Conservation (phyloP, 805 yeast genomes). For the Saturnispora ahearnii region DNA sequence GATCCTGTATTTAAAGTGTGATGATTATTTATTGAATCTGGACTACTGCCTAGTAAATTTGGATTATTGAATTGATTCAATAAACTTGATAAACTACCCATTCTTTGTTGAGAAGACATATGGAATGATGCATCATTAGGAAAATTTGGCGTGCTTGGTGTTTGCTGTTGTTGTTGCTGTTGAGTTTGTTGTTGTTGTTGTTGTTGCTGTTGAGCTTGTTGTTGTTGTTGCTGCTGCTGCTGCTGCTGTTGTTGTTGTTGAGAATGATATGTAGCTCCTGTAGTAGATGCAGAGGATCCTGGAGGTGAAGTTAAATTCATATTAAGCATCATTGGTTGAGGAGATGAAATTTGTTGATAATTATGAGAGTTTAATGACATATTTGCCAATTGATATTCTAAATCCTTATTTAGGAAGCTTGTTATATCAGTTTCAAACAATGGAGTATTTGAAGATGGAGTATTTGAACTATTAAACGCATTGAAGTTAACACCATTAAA, state of each 20-base stretch:
- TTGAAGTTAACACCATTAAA: slow-evolving; percentile 1
- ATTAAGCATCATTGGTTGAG: slow-evolving; percentile 10
- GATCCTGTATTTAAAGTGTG: neutral
- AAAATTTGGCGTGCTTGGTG: slow-evolving; percentile 3
- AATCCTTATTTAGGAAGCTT: slow-evolving; percentile 15
- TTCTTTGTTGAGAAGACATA: slow-evolving; percentile 3
- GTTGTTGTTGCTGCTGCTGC: neutral
- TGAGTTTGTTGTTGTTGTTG: neutral
- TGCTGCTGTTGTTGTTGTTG: neutral
- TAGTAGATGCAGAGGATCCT: slow-evolving; percentile 8
- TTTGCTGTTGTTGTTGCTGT: neutral
- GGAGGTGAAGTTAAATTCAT: slow-evolving; percentile 11
- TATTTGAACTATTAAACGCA: slow-evolving; percentile 1
- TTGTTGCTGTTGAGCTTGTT: neutral
- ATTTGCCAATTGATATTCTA: slow-evolving; percentile 15
- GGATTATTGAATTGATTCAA: slow-evolving; percentile 3
- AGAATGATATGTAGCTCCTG: slow-evolving; percentile 8
- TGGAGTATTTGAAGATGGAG: slow-evolving; percentile 4
- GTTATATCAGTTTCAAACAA: slow-evolving; percentile 8
- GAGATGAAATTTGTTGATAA: slow-evolving; percentile 3
- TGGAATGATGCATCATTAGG: slow-evolving; percentile 4
- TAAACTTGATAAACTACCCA: slow-evolving; percentile 5
- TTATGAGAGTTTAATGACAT: slow-evolving; percentile 12
- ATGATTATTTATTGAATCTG: slow-evolving; percentile 2
- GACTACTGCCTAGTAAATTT: neutral